Conservation (phyloP, 495 filamentous ascomycete genomes). For the Lasiosphaeriaceae sp. region DNA sequence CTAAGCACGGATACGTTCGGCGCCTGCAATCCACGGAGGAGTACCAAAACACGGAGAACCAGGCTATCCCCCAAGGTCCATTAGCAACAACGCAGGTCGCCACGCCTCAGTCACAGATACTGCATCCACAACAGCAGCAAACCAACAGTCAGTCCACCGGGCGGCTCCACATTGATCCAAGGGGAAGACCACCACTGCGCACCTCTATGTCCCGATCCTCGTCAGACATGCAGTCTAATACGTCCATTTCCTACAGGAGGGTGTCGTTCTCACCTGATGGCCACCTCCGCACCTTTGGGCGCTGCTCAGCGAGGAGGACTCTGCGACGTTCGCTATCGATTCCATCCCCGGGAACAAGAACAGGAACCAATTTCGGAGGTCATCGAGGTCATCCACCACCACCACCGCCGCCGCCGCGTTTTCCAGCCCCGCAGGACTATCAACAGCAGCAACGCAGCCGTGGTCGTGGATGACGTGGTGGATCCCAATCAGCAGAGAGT, state of each 20-base stretch:
- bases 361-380: too few relatives aligned
- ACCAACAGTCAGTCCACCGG: not conserved
- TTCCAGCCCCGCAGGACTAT: too few relatives aligned
- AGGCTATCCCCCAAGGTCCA: not conserved
- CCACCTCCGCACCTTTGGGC: constrained; percentile 5
- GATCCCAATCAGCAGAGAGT: too few relatives aligned
- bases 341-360: not conserved
- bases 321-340: not conserved
- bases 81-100: not conserved
- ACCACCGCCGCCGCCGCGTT: too few relatives aligned
- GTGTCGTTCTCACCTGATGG: constrained; percentile 9
- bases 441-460: too few relatives aligned
- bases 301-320: not conserved
- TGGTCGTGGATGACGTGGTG: too few relatives aligned
- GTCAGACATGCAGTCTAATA: not conserved
- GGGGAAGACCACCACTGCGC: constrained; percentile 6
- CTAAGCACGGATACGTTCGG: constrained; percentile 9
- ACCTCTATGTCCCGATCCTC: not conserved
- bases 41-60: constrained; percentile 7
- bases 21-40: constrained; percentile 13
- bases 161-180: not conserved
- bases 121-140: not conserved
- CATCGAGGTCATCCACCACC: too few relatives aligned
- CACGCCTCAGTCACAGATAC: not conserved
- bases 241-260: not conserved